phyloP scores from a whole-genome alignment of 805 yeast genomes.

The Hanseniaspora taiwanica region DNA sequence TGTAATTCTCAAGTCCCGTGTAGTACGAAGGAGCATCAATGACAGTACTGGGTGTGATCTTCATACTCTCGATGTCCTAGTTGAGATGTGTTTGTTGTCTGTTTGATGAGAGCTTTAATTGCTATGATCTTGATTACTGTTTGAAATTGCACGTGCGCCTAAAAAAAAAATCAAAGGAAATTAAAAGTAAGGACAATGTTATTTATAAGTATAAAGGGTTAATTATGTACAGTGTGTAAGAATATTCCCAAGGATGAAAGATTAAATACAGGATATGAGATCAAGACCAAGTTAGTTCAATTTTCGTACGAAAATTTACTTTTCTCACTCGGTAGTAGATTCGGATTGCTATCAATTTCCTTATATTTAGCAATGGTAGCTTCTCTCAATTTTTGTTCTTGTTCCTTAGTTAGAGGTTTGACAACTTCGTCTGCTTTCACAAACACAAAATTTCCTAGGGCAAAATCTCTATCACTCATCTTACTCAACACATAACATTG shows the following conservation, averaged over 20 bases:
- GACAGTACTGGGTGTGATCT: conserved; percentile 38
- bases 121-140: too few relatives aligned
- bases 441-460: conserved; percentile 76
- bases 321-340: conserved; percentile 47
- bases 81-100: neutral
- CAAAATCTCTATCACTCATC: conserved; percentile 85
- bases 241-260: too few relatives aligned
- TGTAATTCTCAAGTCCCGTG: conserved; percentile 22
- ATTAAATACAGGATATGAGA: too few relatives aligned
- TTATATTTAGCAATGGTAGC: conserved; percentile 42
- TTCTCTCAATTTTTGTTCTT: conserved; percentile 40
- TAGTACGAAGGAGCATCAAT: conserved; percentile 36
- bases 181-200: too few relatives aligned
- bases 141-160: too few relatives aligned
- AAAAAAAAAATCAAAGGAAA: too few relatives aligned
- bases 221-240: too few relatives aligned
- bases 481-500: conserved; percentile 79
- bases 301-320: conserved; percentile 37
- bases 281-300: too few relatives aligned
- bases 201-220: too few relatives aligned
- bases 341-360: conserved; percentile 28
- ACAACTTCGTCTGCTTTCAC: conserved; percentile 74
- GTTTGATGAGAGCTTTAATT: neutral
- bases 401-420: conserved; percentile 51
- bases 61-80: conserved; percentile 29